Conservation (phyloP, 495 filamentous ascomycete species). For the Copromyces sp. region DNA sequence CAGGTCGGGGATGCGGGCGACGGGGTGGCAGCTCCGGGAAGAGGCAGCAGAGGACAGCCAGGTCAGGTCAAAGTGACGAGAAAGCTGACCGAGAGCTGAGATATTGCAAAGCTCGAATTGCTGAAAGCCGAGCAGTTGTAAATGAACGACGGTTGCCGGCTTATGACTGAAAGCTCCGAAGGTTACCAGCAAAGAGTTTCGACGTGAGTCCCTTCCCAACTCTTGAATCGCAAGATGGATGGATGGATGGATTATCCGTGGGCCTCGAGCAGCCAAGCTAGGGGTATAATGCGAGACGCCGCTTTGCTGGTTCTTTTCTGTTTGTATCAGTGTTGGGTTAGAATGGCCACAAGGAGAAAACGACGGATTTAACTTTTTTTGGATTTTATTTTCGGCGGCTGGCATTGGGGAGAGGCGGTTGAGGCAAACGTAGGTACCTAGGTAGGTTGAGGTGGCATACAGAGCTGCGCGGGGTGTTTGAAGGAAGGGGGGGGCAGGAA, state of each 20-base stretch:
- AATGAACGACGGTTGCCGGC: not conserved
- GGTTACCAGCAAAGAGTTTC: not conserved
- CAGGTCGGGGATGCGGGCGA: not conserved
- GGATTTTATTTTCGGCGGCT: not conserved
- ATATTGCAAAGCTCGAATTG: not conserved
- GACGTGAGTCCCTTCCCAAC: not conserved
- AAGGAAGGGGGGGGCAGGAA: not conserved
- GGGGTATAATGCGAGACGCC: not conserved
- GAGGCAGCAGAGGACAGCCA: not conserved
- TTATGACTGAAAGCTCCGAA: not conserved
- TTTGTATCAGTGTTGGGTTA: not conserved
- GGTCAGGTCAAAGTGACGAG: not conserved
- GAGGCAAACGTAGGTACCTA: not conserved
- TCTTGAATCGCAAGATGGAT: not conserved
- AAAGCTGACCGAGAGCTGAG: not conserved
- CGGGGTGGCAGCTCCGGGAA: not conserved
- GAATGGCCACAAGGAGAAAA: not conserved
- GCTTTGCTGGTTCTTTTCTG: not conserved
- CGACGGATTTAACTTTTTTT: no score
- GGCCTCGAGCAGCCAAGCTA: not conserved
- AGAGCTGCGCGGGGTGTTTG: not conserved
- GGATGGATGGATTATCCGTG: not conserved
- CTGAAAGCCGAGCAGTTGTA: not conserved
- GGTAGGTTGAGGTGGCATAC: not conserved
- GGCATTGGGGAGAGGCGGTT: not conserved